Evolutionary conservation across 345 rosid species (phyloP).

Genomic region (Limnanthes douglasii): DNA sequence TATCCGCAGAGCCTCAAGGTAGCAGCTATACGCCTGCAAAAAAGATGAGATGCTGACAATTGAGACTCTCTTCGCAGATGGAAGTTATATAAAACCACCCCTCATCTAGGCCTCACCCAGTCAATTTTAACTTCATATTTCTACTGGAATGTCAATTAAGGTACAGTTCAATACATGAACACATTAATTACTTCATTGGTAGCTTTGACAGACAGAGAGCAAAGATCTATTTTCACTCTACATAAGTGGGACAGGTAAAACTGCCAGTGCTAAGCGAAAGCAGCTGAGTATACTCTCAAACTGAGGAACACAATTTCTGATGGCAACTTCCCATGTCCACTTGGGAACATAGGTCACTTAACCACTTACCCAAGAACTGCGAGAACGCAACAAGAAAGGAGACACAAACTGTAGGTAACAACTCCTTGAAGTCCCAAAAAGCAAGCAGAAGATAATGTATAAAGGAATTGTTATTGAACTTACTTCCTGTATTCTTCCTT

Average conservation of each 20-base stretch:
- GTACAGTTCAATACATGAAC: conserved; percentile 58
- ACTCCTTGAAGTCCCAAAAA: no score
- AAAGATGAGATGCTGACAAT: conserved; percentile 63
- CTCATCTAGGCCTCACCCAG: conserved; percentile 70
- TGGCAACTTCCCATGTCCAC: no score
- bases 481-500: conserved; percentile 93
- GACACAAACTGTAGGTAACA: no score
- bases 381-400: no score
- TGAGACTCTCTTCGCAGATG: conserved; percentile 52
- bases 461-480: no score
- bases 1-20: conserved; percentile 86
- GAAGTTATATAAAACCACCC: conserved; percentile 69
- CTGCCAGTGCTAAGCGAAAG: conserved; percentile 12
- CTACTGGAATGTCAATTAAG: conserved; percentile 48
- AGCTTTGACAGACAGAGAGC: conserved; percentile 19
- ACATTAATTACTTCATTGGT: conserved; percentile 55
- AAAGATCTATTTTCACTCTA: conserved; percentile 9
- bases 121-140: conserved; percentile 47
- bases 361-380: no score
- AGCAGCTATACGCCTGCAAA: conserved; percentile 98
- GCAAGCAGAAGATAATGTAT: no score
- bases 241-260: conserved; percentile 4
- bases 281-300: conserved; percentile 7
- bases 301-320: conserved; percentile 1
- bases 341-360: no score